A percentile compares a stretch with the other conserved stretches of the same genome.
phyloP scores from a whole-genome alignment of 768 basidiomycete genomes.

The Lactarius sanguifluus region DNA sequence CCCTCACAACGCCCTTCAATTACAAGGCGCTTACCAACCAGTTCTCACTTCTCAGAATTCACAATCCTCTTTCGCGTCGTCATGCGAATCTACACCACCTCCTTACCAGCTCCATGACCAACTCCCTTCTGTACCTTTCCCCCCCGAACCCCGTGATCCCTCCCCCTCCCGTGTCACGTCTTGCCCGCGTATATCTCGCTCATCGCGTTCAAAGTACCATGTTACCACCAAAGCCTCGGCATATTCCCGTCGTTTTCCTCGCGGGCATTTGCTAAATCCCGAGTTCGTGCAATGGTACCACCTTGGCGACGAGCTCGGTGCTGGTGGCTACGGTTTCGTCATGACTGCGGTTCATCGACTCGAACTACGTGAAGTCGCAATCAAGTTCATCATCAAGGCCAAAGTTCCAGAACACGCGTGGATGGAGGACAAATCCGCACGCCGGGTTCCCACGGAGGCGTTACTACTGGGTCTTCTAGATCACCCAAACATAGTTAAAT shows the following conservation, averaged over 20 bases:
- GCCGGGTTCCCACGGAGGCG: slow-evolving; percentile 78
- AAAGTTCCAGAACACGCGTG: slow-evolving; percentile 59
- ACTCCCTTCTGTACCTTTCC: slow-evolving; percentile 21
- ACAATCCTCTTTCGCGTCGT: slow-evolving; percentile 12
- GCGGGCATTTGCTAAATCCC: slow-evolving; percentile 56
- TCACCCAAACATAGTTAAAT: slow-evolving; percentile 82
- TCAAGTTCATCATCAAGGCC: slow-evolving; percentile 91
- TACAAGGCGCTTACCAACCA: slow-evolving; percentile 16
- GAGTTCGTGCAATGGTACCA: slow-evolving; percentile 60
- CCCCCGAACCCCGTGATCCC: background rate
- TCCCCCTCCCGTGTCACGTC: background rate
- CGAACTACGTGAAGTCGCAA: slow-evolving; percentile 72
- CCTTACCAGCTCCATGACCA: slow-evolving; percentile 13
- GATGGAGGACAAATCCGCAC: slow-evolving; percentile 60
- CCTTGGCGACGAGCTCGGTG: slow-evolving; percentile 78
- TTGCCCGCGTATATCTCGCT: slow-evolving; percentile 17
- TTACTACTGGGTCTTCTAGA: slow-evolving; percentile 69
- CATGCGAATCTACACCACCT: slow-evolving; percentile 8
- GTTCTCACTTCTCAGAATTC: slow-evolving; percentile 20
- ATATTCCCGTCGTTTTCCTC: slow-evolving; percentile 57
- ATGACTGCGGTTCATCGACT: slow-evolving; percentile 73
- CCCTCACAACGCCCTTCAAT: slow-evolving; percentile 28
- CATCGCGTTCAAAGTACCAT: slow-evolving; percentile 17
- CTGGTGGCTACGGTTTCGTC: slow-evolving; percentile 94
- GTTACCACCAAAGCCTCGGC: slow-evolving; percentile 33